phyloP scores from a whole-genome alignment of 2,329 filamentous ascomycete species.

The Claviceps spartinae region DNA sequence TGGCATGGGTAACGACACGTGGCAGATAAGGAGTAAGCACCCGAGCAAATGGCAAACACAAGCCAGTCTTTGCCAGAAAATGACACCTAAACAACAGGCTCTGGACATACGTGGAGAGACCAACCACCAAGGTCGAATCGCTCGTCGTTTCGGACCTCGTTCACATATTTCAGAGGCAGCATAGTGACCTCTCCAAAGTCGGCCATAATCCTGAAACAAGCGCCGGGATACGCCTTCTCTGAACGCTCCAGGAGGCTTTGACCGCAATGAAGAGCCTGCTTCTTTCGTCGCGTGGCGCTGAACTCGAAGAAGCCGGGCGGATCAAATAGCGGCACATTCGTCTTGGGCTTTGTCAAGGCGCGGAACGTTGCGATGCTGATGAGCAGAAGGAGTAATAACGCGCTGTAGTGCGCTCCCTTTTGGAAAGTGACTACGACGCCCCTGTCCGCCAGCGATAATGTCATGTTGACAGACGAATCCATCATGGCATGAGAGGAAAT shows the following conservation, averaged over 20 bases:
- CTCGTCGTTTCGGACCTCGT: constrained; percentile 1
- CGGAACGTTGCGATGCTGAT: background rate
- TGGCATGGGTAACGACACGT: no score
- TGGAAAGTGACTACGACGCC: background rate
- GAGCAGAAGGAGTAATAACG: background rate
- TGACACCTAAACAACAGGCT: no score
- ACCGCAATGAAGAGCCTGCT: background rate
- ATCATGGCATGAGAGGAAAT: background rate
- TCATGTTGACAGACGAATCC: background rate
- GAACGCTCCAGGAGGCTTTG: background rate
- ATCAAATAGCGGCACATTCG: background rate
- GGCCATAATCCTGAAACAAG: background rate
- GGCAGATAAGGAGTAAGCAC: no score
- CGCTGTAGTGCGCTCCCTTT: background rate
- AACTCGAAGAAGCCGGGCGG: background rate
- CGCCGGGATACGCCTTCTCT: background rate
- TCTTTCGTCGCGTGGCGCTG: background rate
- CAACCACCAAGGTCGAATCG: background rate
- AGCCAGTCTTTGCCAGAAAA: background rate
- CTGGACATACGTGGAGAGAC: background rate
- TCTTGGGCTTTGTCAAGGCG: background rate
- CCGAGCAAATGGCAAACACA: background rate
- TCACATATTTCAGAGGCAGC: background rate
- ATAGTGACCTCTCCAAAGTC: background rate
- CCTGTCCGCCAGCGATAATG: background rate